Conservation (phyloP, 108 stramenopile species). For the Schizochytrium sp. region DNA sequence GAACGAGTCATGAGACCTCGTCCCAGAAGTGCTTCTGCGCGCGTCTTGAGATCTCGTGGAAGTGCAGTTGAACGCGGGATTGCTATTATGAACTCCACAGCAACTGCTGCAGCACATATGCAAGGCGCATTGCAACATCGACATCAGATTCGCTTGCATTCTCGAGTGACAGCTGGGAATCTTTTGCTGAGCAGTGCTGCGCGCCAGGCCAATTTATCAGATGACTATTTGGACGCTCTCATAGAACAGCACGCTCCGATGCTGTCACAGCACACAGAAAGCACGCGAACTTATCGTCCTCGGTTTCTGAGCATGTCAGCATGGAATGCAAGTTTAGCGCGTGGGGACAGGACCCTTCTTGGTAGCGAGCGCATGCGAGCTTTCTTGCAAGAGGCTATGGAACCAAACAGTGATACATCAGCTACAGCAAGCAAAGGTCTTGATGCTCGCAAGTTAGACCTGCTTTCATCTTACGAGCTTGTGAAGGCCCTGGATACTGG, state of each 20-base stretch:
- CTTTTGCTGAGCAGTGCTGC: not conserved
- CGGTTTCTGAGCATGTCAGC: constrained; percentile 41
- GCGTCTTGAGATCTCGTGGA: no score
- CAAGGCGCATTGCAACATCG: not conserved
- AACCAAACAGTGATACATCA: not conserved
- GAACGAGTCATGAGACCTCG: no score
- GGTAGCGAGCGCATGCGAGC: not conserved
- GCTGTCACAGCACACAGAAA: not conserved
- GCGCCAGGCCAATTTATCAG: not conserved
- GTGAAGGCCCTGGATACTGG: not conserved
- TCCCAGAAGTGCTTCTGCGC: no score
- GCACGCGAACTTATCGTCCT: constrained; percentile 10
- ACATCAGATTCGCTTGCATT: not conserved
- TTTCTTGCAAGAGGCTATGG: not conserved
- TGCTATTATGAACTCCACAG: not conserved
- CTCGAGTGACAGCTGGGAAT: not conserved
- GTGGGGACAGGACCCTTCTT: not conserved
- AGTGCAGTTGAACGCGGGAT: no score
- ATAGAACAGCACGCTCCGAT: constrained; percentile 45
- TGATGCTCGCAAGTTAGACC: not conserved
- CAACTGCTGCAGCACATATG: constrained; percentile 6
- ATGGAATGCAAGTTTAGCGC: constrained; percentile 21
- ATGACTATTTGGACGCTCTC: constrained; percentile 13
- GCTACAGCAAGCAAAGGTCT: not conserved
- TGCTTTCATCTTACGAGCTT: constrained; percentile 20